Percentiles rank a stretch among this genome's conserved stretches.
phyloP scores from a whole-genome alignment of 768 basidiomycete genomes.

The Trametes maxima region DNA sequence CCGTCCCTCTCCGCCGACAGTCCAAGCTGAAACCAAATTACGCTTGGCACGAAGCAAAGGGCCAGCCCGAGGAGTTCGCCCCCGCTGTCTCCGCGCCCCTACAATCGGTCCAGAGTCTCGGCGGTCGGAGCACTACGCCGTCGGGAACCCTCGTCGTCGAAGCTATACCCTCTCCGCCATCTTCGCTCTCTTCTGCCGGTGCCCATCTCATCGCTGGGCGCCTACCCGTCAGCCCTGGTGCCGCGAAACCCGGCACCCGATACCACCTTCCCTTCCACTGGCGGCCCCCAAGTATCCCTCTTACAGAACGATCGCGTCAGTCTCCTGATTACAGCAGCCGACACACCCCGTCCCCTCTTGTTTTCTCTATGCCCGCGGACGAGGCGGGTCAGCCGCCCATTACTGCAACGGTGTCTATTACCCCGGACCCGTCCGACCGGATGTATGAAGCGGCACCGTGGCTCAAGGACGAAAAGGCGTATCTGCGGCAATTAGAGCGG shows the following conservation, averaged over 20 bases:
- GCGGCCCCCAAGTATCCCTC: constrained; percentile 9
- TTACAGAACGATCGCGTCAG: constrained; percentile 5
- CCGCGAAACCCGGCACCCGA: constrained; percentile 10
- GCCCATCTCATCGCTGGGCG: constrained; percentile 17
- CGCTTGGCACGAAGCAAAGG: constrained; percentile 15
- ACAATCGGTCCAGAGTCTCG: constrained; percentile 10
- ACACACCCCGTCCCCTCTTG: constrained; percentile 29
- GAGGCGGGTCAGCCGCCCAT: constrained; percentile 5
- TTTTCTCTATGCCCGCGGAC: constrained; percentile 27
- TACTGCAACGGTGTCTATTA: constrained; percentile 3
- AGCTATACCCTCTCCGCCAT: constrained; percentile 23
- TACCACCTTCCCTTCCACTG: constrained; percentile 28
- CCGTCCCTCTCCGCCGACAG: constrained; percentile 23
- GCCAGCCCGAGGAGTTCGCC: neutral
- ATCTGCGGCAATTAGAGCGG: constrained; percentile 12
- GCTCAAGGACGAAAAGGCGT: constrained; percentile 25
- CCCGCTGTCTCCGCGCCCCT: constrained; percentile 4
- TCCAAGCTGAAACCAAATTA: constrained; percentile 1
- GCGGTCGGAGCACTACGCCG: constrained; percentile 13
- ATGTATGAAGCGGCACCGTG: constrained; percentile 17
- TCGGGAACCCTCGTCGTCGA: constrained; percentile 18
- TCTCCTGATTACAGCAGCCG: constrained; percentile 9
- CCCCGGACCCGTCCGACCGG: constrained; percentile 3
- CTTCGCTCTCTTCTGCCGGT: constrained; percentile 15
- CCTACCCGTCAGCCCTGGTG: constrained; percentile 14